phyloP scores from a whole-genome alignment of 2,329 filamentous ascomycete species.

The Lasiodiplodia sp. region DNA sequence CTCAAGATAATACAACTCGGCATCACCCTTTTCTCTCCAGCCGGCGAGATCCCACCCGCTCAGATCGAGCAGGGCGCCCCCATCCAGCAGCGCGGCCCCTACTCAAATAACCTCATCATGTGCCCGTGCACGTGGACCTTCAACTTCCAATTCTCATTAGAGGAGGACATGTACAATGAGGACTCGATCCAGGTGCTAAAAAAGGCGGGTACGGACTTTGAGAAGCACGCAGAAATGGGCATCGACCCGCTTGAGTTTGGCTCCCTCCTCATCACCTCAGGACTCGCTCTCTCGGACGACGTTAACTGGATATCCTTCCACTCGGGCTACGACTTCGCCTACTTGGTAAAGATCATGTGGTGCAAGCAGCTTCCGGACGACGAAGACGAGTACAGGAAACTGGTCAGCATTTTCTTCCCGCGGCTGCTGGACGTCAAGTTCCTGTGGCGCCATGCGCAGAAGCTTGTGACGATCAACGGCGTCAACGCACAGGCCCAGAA shows the following conservation, averaged over 20 bases:
- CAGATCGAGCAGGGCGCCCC: slow-evolving; percentile 59
- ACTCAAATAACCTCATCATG: slow-evolving; percentile 62
- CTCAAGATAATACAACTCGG: slow-evolving; percentile 98
- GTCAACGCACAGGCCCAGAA: slow-evolving; percentile 63
- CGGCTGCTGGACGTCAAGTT: slow-evolving; percentile 96
- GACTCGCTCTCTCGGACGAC: slow-evolving; percentile 84
- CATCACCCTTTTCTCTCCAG: slow-evolving; percentile 88
- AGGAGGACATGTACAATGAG: slow-evolving; percentile 97
- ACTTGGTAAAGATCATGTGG: slow-evolving; percentile 91
- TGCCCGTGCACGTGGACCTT: slow-evolving; percentile 97
- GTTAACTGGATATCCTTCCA: slow-evolving; percentile 98
- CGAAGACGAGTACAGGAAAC: slow-evolving; percentile 85
- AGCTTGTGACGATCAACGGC: slow-evolving; percentile 62
- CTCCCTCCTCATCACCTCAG: slow-evolving; percentile 87
- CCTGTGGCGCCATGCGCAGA: slow-evolving; percentile 86
- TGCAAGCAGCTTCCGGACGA: slow-evolving; percentile 84
- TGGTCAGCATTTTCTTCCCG: slow-evolving; percentile 93
- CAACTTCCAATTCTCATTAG: slow-evolving; percentile 96
- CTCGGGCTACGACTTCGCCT: slow-evolving; percentile 97
- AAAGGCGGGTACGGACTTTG: slow-evolving; percentile 92
- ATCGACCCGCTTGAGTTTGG: slow-evolving; percentile 93
- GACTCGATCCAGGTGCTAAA: slow-evolving; percentile 91
- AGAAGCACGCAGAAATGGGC: slow-evolving; percentile 81
- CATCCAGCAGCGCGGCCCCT: slow-evolving; percentile 53
- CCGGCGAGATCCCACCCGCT: slow-evolving; percentile 84